phyloP scores from a whole-genome alignment of 108 stramenopile species.

The Pseudonitzschia multiseries region DNA sequence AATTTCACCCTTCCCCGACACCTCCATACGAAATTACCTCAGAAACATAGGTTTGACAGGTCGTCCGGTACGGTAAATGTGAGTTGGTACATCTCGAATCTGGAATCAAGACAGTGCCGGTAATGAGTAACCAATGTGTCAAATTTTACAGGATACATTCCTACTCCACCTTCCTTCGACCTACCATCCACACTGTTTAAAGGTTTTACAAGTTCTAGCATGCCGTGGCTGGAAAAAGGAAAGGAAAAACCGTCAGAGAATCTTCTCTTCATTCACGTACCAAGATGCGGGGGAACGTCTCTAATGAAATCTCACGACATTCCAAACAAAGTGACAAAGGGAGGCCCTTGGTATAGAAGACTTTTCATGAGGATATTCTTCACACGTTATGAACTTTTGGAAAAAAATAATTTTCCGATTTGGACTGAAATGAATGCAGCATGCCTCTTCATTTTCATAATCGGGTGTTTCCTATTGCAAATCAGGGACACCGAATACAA shows the following conservation, averaged over 20 bases:
- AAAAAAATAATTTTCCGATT: slow-evolving; percentile 56
- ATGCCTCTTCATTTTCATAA: slow-evolving; percentile 7
- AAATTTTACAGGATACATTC: too few relatives aligned
- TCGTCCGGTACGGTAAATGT: too few relatives aligned
- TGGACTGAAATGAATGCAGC: slow-evolving; percentile 12
- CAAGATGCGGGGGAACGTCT: slow-evolving; percentile 61
- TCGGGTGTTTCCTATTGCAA: slow-evolving; percentile 22
- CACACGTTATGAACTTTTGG: slow-evolving; percentile 46
- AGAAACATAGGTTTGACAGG: too few relatives aligned
- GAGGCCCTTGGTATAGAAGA: slow-evolving; percentile 18
- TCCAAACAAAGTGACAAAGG: slow-evolving; percentile 43
- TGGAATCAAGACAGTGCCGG: too few relatives aligned
- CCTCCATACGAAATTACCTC: too few relatives aligned
- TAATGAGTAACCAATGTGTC: too few relatives aligned
- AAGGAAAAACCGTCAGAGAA: slow-evolving; percentile 11
- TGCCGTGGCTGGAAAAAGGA: slow-evolving; percentile 19
- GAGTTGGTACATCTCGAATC: too few relatives aligned
- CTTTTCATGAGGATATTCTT: slow-evolving; percentile 60
- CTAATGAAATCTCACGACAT: slow-evolving; percentile 57
- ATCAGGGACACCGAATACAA: slow-evolving; percentile 31
- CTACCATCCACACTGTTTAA: too few relatives aligned
- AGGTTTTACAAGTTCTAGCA: neutral
- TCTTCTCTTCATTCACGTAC: slow-evolving; percentile 65
- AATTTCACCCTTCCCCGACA: too few relatives aligned
- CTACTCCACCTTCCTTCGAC: too few relatives aligned